Evolutionary conservation across 2,329 filamentous ascomycete genomes (phyloP), one percentile per base, ranked within the genome.

Genomic region (Madurella mycetomatis): DNA sequence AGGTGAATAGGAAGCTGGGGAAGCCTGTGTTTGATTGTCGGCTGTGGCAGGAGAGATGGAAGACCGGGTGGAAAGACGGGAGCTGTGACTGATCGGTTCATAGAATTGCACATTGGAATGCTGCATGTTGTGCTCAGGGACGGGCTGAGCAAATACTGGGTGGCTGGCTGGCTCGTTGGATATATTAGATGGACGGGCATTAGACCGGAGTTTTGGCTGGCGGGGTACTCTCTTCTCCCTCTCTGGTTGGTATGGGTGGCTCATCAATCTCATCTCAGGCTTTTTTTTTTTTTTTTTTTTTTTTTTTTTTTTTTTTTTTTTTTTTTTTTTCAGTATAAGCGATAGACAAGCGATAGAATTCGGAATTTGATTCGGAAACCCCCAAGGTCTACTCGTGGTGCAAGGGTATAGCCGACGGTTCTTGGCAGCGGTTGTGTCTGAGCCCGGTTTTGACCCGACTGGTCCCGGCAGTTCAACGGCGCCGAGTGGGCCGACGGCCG

Each of bases 1-100:
- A 88, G 30, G 89, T 95, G 44, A 95, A 95, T 70, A 77, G 78
- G 56, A 97, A 96, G 76, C 71, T 99, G 63, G 94, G 94, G 47
- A 99, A 99, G 80, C 79, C 82, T 56, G 80, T 81, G 63, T 99
- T 99, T 73, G 91, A 99, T 77, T 99, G 94, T 73, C 77, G 76
- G 52, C 82, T 78, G 65, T 97, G 94, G 92, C 86, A 96, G 70
- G 89, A 97, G 78, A 82, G 94, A 69, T 99, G 94, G 94, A 80
- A 88, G 73, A 94, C 88, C 1, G 94, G 94, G 0, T 96, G 88
- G 86, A 83, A 82, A 68, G 85, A 86, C 65, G 83, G 83, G 31
- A 76, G 80, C 2, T 86, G 83, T 63, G 82, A 83, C 59, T 15
- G 25, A 25, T 25, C 25, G 25, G 7, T 25, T 7, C 25, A 25